Percentiles rank a stretch among this genome's conserved stretches.
Conservation (phyloP, 1,139 yeast genomes). For the Scheffersomyces segobiensis region DNA sequence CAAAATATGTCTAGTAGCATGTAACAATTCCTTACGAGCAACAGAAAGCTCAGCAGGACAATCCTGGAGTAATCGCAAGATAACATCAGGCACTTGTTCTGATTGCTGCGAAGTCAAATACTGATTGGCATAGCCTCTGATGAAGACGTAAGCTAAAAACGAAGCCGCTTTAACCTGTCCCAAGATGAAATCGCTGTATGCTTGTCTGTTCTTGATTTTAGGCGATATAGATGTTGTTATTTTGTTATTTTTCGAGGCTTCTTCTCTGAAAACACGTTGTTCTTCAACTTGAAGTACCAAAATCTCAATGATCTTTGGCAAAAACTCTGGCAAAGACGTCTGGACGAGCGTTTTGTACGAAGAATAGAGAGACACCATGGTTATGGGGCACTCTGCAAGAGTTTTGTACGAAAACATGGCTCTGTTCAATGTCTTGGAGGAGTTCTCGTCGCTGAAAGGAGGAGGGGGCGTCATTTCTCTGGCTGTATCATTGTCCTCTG, state of each 20-base stretch:
- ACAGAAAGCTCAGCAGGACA: conserved; percentile 96
- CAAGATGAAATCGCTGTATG: conserved; percentile 84
- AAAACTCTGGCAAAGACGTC: conserved; percentile 69
- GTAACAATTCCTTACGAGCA: conserved; percentile 89
- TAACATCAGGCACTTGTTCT: conserved; percentile 77
- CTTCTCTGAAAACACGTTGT: conserved; percentile 45
- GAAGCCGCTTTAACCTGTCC: conserved; percentile 99
- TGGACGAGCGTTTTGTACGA: conserved; percentile 78
- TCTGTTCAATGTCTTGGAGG: conserved; percentile 44
- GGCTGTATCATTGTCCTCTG: conserved; percentile 8
- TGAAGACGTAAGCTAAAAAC: conserved; percentile 86
- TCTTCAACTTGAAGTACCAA: conserved; percentile 71
- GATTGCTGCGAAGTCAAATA: conserved; percentile 64
- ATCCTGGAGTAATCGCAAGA: conserved; percentile 83
- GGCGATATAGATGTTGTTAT: conserved; percentile 58
- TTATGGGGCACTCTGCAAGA: conserved; percentile 94
- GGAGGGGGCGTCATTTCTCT: conserved; percentile 37
- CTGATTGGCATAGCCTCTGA: conserved; percentile 78
- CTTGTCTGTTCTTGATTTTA: conserved; percentile 72
- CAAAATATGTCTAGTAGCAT: conserved; percentile 90
- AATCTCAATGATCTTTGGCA: conserved; percentile 80
- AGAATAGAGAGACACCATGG: conserved; percentile 88
- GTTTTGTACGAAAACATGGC: conserved; percentile 86
- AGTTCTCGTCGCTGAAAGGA: conserved; percentile 36
- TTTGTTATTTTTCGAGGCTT: conserved; percentile 60